Evolutionary conservation across 805 yeast genomes (phyloP).

Genomic region (Priceomyces castillae): DNA sequence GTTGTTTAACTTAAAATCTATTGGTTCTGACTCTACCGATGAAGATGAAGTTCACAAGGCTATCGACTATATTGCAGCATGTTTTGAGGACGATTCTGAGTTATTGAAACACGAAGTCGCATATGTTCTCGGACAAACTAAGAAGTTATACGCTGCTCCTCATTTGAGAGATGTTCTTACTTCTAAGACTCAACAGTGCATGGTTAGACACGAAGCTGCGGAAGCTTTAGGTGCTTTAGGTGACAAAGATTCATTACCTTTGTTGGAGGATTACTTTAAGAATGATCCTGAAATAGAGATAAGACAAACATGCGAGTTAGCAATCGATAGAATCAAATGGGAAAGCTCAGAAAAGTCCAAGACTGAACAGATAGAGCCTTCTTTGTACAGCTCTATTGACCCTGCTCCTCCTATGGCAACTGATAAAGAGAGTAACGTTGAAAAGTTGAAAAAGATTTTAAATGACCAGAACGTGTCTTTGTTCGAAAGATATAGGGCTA

Average conservation of each 20-base stretch:
- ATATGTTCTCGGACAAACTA: constrained; percentile 93
- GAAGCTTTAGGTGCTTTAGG: constrained; percentile 98
- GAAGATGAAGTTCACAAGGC: constrained; percentile 60
- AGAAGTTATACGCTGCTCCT: constrained; percentile 75
- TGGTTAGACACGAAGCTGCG: constrained; percentile 99
- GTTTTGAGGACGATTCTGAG: constrained; percentile 80
- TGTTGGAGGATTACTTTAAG: constrained; percentile 59
- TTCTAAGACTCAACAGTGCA: constrained; percentile 69
- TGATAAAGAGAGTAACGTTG: constrained; percentile 51
- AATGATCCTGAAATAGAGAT: constrained; percentile 85
- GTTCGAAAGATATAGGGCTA: constrained; percentile 95
- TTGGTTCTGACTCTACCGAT: constrained; percentile 69
- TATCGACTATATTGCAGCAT: constrained; percentile 78
- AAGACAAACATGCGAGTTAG: constrained; percentile 96
- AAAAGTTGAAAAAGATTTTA: constrained; percentile 61
- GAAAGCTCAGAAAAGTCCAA: constrained; percentile 66
- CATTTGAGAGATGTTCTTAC: constrained; percentile 68
- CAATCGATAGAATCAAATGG: constrained; percentile 94
- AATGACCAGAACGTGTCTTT: constrained; percentile 76
- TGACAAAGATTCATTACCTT: constrained; percentile 64
- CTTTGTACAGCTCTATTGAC: constrained; percentile 84
- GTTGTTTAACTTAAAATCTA: constrained; percentile 80
- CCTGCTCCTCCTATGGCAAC: constrained; percentile 98
- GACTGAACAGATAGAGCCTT: constrained; percentile 67
- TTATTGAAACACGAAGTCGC: constrained; percentile 96